Base-by-base conservation (phyloP, 257 asterid genomes). In the Solanum paucissectum region DNA sequence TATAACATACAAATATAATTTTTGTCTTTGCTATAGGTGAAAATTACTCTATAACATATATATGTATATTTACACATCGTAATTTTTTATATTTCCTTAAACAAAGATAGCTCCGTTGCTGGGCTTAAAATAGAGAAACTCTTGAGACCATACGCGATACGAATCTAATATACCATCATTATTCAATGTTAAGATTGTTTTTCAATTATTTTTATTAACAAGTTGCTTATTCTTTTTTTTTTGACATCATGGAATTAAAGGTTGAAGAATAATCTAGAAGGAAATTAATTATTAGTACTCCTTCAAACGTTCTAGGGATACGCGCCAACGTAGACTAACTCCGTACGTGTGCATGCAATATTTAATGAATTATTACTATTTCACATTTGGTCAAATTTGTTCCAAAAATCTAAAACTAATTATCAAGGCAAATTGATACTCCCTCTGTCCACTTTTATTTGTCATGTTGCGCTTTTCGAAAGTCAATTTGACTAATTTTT, bases 181-280 rank as follows among this genome's bases (percentile, higher is more conserved):
- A 21, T 74, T 40, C 34, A 23, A 76, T 12, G 8, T 13, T n/a
- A 25, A 40, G 21, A 40, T 40, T 42, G 9, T 44, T 42, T 79
- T 44, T 0, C 38, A 25, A 27, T 60, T 13, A 79, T 8, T 44
- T 79, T 14, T 77, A 4, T 21, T 37, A 27, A 27, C 40, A 79
- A 79, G 38, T 79, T 44, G 66, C 5, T 2, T 23, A 23, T 37
- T 37, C 5, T 6, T 18, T 18, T 16, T 16, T 6, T 12, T 76
- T 76, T 42, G 84, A 77, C 52, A 42, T 76, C 13, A 40, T 25
- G 12, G 12, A 42, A 77, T 42, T 13, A 42, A 42, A 42, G 84
- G 9, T 25, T 40, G 21, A 42, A n/a, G 84, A 77, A 77, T 42
- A 13, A n/a, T 25, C 64, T 77, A 77, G 84, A 77, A 77, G 84